Conservation (phyloP, 2,329 filamentous ascomycete species). For the Pyrenophora seminiperda region DNA sequence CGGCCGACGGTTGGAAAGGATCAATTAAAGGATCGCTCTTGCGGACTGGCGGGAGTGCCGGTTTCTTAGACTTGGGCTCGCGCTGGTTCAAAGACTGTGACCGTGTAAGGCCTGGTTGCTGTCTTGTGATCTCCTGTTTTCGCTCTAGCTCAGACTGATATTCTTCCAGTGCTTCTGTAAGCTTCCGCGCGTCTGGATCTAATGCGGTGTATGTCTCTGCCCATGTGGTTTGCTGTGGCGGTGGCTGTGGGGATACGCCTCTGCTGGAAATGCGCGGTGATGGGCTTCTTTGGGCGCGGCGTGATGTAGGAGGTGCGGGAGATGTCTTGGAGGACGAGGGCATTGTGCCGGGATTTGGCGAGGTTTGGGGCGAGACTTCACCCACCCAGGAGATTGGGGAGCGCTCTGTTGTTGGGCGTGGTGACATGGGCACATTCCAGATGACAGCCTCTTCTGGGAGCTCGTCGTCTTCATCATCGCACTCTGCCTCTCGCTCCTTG, state of each 20-base stretch:
- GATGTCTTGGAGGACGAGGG: slow-evolving; percentile 34
- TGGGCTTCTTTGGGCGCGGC: slow-evolving; percentile 22
- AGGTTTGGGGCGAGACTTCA: slow-evolving; percentile 37
- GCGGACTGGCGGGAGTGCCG: slow-evolving; percentile 65
- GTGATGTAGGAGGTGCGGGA: slow-evolving; percentile 29
- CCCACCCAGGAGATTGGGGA: slow-evolving; percentile 44
- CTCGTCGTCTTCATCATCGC: slow-evolving; percentile 71
- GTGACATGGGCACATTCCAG: slow-evolving; percentile 82
- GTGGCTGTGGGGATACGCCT: slow-evolving; percentile 31
- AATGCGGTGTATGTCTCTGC: slow-evolving; percentile 70
- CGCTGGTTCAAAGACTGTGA: slow-evolving; percentile 37
- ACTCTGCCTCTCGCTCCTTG: slow-evolving; percentile 75
- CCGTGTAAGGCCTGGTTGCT: slow-evolving; percentile 50
- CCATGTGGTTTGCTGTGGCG: slow-evolving; percentile 72
- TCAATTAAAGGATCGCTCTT: slow-evolving; percentile 83
- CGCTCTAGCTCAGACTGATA: slow-evolving; percentile 68
- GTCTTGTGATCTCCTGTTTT: slow-evolving; percentile 58
- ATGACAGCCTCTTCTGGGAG: slow-evolving; percentile 79
- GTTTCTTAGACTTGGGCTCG: slow-evolving; percentile 56
- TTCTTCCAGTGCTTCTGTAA: slow-evolving; percentile 81
- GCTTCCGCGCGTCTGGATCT: slow-evolving; percentile 71
- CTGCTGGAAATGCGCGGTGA: slow-evolving; percentile 27
- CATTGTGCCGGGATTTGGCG: slow-evolving; percentile 25
- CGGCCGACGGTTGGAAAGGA: slow-evolving; percentile 80
- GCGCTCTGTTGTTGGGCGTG: slow-evolving; percentile 51